Base-by-base conservation (phyloP, 2,329 filamentous ascomycete genomes). In the Thielaviopsis punctulata region DNA sequence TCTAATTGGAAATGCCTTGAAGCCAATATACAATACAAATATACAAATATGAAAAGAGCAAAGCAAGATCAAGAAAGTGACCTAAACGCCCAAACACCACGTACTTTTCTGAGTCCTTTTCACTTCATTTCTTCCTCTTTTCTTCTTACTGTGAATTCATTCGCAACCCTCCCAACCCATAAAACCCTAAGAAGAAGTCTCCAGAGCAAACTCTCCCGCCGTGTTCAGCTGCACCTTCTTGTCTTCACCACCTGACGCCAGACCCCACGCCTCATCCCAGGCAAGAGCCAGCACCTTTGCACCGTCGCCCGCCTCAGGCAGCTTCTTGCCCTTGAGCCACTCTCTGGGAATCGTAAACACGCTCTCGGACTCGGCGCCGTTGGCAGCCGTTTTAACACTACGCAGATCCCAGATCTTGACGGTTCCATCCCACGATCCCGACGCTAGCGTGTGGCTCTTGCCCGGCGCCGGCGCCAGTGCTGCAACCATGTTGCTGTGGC, bases 391-490 rank as follows among this genome's bases (percentile, higher is more conserved):
- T 63, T 79, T 72, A 51, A 77, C 78, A 60, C 79, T 82, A 52
- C 92, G 75, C 58, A 96, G 74, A 70, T 98, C 92, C 92, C 92
- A 98, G 48, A 98, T 80, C 49, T 88, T 78, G 61, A 86, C 92
- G 1, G 87, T 95, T 30, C 90, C 88, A 65, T 98, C 92, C 65
- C 94, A 86, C 45, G 84, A 85, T n/a, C 79, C 90, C 27, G 84
- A 92, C 0, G 90, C 86, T 8, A 98, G 73, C n/a, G 84, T 80
- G 68, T 89, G 86, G 56, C 82, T 79, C 61, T 82, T 89, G 41
- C 78, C 75, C 6, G 76, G 79, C 30, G 57, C 55, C 15, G 65
- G 64, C 10, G 25, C 48, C 27, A 80, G 60, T 7, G 69, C 69
- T 1, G 71, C 69, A 18, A 82, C 72, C 69, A 77, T 77, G 69